These are phyloP conservation scores for Urostyla sp. DNA, from an alignment of 73 alveolate species.

Conservation along the genomic window DNA sequence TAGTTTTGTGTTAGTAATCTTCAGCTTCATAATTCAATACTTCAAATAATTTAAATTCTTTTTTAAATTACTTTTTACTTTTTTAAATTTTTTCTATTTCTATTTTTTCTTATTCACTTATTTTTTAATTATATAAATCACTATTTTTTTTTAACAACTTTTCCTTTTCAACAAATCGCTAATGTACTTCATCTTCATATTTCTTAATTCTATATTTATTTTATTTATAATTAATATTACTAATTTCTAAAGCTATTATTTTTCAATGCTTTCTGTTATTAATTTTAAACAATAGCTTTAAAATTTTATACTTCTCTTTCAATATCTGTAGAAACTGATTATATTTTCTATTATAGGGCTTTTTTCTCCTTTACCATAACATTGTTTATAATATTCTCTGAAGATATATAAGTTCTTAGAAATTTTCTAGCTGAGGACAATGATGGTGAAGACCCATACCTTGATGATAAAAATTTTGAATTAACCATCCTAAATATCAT, in stretches of 20 bases:
- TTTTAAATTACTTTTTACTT: constrained; percentile 12
- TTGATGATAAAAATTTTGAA: constrained; percentile 11
- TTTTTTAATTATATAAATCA: not conserved
- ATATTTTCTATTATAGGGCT: constrained; percentile 29
- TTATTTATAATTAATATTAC: not conserved
- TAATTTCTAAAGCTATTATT: constrained; percentile 1
- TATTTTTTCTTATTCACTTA: not conserved
- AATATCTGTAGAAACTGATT: constrained; percentile 6
- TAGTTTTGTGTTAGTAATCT: no score
- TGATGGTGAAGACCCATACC: constrained; percentile 10
- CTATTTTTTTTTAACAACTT: not conserved
- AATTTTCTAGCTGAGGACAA: constrained; percentile 28
- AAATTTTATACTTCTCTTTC: not conserved
- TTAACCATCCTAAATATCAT: no score
- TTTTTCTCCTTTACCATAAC: not conserved
- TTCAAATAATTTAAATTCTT: not conserved
- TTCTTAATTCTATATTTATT: not conserved
- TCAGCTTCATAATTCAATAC: no score
- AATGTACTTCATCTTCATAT: not conserved
- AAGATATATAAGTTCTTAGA: not conserved
- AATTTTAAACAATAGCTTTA: not conserved
- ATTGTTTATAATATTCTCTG: constrained; percentile 19
- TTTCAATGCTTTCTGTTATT: not conserved
- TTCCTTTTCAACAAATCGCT: not conserved
- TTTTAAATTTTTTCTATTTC: not conserved